A percentile compares a stretch with the other conserved stretches of the same genome.
Evolutionary conservation across 179 eudicot genomes (phyloP).

Genomic region (Silene coronaria): DNA sequence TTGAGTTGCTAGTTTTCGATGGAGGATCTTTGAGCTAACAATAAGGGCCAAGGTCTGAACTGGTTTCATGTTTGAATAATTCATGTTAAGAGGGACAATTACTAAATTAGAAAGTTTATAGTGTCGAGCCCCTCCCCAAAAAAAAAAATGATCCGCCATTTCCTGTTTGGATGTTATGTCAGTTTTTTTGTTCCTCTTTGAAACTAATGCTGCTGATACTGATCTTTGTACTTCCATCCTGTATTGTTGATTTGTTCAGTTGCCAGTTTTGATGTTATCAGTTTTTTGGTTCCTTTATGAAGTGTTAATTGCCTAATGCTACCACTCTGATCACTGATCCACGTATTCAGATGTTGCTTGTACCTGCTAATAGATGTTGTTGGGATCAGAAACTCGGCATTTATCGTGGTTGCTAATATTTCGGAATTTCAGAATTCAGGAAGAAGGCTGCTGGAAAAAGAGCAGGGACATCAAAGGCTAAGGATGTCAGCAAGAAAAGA

Average conservation of each 20-base stretch:
- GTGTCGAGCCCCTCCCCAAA: background rate
- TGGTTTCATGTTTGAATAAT: no score
- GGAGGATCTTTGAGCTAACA: background rate
- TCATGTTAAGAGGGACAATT: no score
- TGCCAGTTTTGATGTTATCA: no score
- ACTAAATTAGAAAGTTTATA: no score
- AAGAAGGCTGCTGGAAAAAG: slow-evolving; percentile 53
- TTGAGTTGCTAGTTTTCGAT: background rate
- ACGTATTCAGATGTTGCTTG: background rate
- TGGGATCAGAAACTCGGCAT: background rate
- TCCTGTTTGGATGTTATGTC: background rate
- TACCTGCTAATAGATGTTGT: background rate
- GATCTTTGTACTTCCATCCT: no score
- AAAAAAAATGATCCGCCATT: background rate
- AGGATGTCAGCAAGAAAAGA: slow-evolving; percentile 45
- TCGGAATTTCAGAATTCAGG: slow-evolving; percentile 42
- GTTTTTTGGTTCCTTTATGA: no score
- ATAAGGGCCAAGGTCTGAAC: no score
- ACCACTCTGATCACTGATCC: background rate
- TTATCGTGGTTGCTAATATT: background rate
- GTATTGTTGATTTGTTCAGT: no score
- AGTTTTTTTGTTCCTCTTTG: background rate
- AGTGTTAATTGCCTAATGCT: no score
- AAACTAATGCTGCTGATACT: background rate
- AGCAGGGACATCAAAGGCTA: slow-evolving; percentile 49